phyloP scores from a whole-genome alignment of 2,329 filamentous ascomycete genomes.

The Xylaria hypoxylon region DNA sequence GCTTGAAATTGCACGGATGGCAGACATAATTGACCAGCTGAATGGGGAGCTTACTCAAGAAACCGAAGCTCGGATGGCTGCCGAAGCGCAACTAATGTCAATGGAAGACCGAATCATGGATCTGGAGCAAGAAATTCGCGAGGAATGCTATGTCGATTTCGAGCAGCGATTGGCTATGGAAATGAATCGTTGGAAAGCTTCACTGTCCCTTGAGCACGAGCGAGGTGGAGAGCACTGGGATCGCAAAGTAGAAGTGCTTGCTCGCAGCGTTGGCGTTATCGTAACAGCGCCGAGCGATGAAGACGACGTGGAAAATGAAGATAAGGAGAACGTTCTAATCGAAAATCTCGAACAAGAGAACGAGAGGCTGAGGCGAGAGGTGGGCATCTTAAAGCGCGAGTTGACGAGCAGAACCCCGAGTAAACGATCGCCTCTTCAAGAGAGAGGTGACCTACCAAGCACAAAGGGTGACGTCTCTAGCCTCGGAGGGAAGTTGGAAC shows the following conservation, averaged over 20 bases:
- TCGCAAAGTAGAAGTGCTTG: constrained; percentile 82
- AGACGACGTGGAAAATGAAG: constrained; percentile 60
- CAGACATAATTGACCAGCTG: constrained; percentile 80
- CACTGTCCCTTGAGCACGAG: constrained; percentile 82
- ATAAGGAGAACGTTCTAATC: constrained; percentile 72
- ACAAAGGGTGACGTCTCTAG: constrained; percentile 49
- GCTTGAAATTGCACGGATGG: constrained; percentile 82
- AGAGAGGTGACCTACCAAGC: constrained; percentile 60
- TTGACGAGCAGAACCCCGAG: constrained; percentile 71
- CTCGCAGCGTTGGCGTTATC: constrained; percentile 64
- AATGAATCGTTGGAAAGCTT: constrained; percentile 82
- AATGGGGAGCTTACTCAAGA: constrained; percentile 77
- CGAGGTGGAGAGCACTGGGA: constrained; percentile 87
- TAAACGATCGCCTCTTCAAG: constrained; percentile 67
- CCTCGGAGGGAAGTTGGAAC: constrained; percentile 62
- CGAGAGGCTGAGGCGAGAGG: constrained; percentile 72
- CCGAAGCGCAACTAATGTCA: constrained; percentile 78
- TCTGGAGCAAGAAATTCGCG: constrained; percentile 85
- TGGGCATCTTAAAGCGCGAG: constrained; percentile 74
- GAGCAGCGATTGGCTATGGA: constrained; percentile 81
- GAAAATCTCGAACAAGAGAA: constrained; percentile 79
- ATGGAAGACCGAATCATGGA: constrained; percentile 74
- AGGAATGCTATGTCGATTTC: constrained; percentile 90
- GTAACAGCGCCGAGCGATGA: constrained; percentile 55
- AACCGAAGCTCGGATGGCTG: constrained; percentile 74